phyloP scores from a whole-genome alignment of 1,139 yeast species.

The Hyphopichia wangnamkhiaoensis region DNA sequence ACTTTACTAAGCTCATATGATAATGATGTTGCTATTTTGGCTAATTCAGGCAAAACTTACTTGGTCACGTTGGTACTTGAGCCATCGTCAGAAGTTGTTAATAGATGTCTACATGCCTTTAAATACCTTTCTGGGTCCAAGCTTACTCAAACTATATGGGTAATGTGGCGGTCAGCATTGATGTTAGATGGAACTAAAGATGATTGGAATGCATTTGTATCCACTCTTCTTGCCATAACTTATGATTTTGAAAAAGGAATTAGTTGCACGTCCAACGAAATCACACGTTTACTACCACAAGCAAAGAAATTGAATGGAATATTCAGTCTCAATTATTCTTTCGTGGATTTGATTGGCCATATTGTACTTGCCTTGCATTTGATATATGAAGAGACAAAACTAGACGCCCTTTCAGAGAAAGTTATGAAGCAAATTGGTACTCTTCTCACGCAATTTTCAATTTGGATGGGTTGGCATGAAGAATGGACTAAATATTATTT shows the following conservation, averaged over 20 bases:
- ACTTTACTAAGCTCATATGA: constrained; percentile 30
- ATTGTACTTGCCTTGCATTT: constrained; percentile 73
- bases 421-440: constrained; percentile 45
- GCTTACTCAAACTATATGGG: constrained; percentile 57
- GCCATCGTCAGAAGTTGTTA: constrained; percentile 49
- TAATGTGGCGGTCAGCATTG: constrained; percentile 64
- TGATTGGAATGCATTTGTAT: constrained; percentile 67
- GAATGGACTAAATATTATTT: constrained; percentile 64
- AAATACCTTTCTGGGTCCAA: constrained; percentile 58
- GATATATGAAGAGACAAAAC: constrained; percentile 69
- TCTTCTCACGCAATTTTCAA: constrained; percentile 60
- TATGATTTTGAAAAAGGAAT: constrained; percentile 39
- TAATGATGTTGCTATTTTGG: constrained; percentile 26
- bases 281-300: constrained; percentile 41
- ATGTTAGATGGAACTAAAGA: constrained; percentile 40
- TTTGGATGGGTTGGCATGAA: constrained; percentile 77
- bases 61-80: constrained; percentile 39
- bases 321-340: constrained; percentile 34
- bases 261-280: constrained; percentile 25
- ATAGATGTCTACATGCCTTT: constrained; percentile 49
- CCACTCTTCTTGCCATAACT: constrained; percentile 50
- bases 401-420: constrained; percentile 50
- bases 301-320: constrained; percentile 34
- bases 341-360: constrained; percentile 57
- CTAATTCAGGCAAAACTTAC: constrained; percentile 24